Base-by-base conservation (phyloP, 192 early-diverging fungal species). In the Coemansia reversa region DNA sequence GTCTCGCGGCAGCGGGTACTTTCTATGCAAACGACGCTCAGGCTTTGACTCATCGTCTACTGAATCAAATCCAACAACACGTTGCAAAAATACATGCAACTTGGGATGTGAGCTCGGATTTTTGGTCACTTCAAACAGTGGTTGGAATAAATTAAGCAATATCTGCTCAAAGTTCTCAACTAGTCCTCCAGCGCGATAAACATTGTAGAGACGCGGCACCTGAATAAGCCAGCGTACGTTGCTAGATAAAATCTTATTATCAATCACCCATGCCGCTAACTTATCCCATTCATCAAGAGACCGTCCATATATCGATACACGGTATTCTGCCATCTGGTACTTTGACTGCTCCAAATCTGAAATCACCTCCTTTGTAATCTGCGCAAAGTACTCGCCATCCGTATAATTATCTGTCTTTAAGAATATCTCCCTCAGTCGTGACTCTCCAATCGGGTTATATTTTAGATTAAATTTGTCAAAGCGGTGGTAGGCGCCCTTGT, bases 381-480 rank as follows among this genome's bases (percentile, higher is more conserved):
- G 92, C 1, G 95, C 95, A 62, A 98, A 81, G 70, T 92, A 98
- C 29, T 86, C 74, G 22, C 95, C 95, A 3, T 90, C 66, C 58
- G 95, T 88, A 58, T 81, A 88, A 72, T 98, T 98, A 76, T 98
- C 94, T 0, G 94, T 93, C 81, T 98, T 98, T 76, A 98, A 80
- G 64, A 98, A 98, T 59, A 98, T 96, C 72, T 95, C 94, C 53
- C 95, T 79, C 50, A 98, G 75, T 61, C 95, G 92, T 33, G 92
- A 94, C 72, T 96, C 94, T 24, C 95, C 95, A 51, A 98, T 84
- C 8, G 95, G 95, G 60, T 95, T 95, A 72, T 98, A 98, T 72
- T 98, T 96, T 23, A 94, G 75, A 69, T 98, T 98, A 84, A 98
- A 98, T 75, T 96, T 95, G 82, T 95, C 95, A 60, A 97, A 95